A percentile compares a stretch with the other conserved stretches of the same genome.
Conservation (phyloP, 1,284 basidiomycete genomes). For the Limonomyces culmigenus region DNA sequence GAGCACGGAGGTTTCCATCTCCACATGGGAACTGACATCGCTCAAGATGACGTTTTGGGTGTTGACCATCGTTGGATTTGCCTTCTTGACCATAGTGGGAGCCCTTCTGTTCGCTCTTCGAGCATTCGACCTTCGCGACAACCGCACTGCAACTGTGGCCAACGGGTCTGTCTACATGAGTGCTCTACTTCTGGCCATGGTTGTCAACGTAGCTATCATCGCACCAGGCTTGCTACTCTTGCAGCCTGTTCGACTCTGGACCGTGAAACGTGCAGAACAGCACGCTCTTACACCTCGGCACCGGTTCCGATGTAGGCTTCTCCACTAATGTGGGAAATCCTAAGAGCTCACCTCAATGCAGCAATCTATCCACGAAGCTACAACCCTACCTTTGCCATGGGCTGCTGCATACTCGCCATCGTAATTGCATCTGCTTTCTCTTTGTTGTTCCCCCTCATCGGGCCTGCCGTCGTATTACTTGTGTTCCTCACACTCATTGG, state of each 20-base stretch:
- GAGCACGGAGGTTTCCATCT: constrained; percentile 42
- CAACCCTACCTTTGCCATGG: constrained; percentile 46
- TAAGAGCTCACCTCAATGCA: too few relatives aligned
- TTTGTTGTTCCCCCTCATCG: constrained; percentile 62
- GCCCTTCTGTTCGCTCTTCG: constrained; percentile 49
- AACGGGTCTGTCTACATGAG: constrained; percentile 60
- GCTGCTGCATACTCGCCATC: constrained; percentile 49
- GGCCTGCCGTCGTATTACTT: constrained; percentile 49
- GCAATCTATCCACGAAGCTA: constrained; percentile 60
- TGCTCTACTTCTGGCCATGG: constrained; percentile 39
- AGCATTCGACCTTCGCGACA: constrained; percentile 28
- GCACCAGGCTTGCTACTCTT: constrained; percentile 54
- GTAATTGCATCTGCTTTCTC: constrained; percentile 56
- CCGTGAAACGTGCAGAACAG: constrained; percentile 32
- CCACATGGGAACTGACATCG: constrained; percentile 35
- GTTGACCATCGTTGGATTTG: constrained; percentile 30
- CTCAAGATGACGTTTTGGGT: constrained; percentile 58
- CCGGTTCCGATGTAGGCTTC: constrained; percentile 65
- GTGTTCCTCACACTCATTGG: constrained; percentile 54
- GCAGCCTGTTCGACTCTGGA: constrained; percentile 46
- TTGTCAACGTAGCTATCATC: constrained; percentile 53
- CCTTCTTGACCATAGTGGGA: constrained; percentile 52
- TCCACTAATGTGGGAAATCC: too few relatives aligned
- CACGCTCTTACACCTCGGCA: constrained; percentile 58
- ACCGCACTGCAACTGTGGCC: constrained; percentile 31